A percentile compares a stretch with the other conserved stretches of the same genome.
Evolutionary conservation across 345 rosid species (phyloP).

Genomic region (Euphorbia pulcherrima): DNA sequence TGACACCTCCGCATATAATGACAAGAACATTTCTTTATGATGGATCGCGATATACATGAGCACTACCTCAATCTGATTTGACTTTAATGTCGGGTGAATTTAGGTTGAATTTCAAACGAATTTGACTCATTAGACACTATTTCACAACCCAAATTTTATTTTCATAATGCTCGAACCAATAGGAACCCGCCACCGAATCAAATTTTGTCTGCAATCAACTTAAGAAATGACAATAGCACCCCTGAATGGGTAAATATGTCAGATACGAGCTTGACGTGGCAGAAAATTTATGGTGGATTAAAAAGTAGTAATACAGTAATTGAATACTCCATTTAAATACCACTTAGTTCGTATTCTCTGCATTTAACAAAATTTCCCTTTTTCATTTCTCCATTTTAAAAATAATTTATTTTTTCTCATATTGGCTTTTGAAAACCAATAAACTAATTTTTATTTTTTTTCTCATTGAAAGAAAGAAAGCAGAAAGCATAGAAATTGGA

Average conservation of each 20-base stretch:
- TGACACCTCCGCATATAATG: background rate
- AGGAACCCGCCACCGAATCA: background rate
- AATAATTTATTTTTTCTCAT: background rate
- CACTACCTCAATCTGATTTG: background rate
- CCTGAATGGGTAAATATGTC: constrained; percentile 4
- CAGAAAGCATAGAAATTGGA: constrained; percentile 11
- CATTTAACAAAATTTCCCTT: background rate
- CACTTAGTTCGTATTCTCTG: background rate
- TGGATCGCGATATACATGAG: background rate
- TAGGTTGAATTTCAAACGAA: constrained; percentile 58
- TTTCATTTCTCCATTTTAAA: background rate
- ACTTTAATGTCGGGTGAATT: constrained; percentile 55
- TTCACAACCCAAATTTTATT: constrained; percentile 16
- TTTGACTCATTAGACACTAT: constrained; percentile 31
- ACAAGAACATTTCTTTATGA: background rate
- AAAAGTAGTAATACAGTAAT: background rate
- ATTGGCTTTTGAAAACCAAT: background rate
- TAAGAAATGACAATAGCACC: background rate
- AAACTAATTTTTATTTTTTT: background rate
- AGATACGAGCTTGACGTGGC: constrained; percentile 22
- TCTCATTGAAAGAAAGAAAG: background rate
- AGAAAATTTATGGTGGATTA: background rate
- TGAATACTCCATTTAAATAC: background rate
- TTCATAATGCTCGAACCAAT: background rate
- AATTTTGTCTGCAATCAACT: background rate